Percentiles rank a stretch among this genome's conserved stretches.
These are phyloP conservation scores for Yarrowia sp. DNA, from an alignment of 805 yeast species.

Conservation along the genomic window DNA sequence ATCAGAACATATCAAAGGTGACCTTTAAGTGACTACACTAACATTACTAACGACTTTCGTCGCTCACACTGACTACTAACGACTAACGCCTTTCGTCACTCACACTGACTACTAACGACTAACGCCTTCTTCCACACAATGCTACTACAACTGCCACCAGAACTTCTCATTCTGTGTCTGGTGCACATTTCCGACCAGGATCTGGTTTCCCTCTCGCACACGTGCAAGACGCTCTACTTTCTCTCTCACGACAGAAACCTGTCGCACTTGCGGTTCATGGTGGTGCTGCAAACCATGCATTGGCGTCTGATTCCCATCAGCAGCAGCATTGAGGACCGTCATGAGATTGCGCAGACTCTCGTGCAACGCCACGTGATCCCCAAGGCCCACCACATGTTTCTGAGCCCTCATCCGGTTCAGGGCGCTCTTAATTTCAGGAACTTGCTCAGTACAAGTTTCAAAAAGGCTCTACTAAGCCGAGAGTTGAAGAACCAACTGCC, in stretches of 20 bases:
- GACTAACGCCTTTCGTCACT: neutral
- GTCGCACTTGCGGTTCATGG: constrained; percentile 3
- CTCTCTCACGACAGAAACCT: constrained; percentile 6
- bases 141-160: constrained; percentile 49
- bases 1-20: neutral
- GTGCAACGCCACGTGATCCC: constrained; percentile 22
- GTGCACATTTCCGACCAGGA: constrained; percentile 7
- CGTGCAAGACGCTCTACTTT: constrained; percentile 32
- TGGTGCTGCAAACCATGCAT: neutral
- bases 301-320: neutral
- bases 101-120: too few species aligned
- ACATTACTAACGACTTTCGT: neutral
- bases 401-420: constrained; percentile 29
- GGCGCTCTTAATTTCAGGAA: constrained; percentile 12
- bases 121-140: constrained; percentile 41
- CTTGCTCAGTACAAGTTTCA: neutral
- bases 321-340: constrained; percentile 10
- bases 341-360: constrained; percentile 1
- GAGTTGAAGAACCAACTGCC: constrained; percentile 23
- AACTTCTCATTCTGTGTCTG: constrained; percentile 19
- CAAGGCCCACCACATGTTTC: constrained; percentile 16
- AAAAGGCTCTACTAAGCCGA: constrained; percentile 12
- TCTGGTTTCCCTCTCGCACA: constrained; percentile 3
- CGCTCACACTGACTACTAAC: too few species aligned
- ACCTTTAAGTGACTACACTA: neutral